Base-by-base conservation (phyloP, 2,329 filamentous ascomycete genomes). In the Emergomyces orientalis region DNA sequence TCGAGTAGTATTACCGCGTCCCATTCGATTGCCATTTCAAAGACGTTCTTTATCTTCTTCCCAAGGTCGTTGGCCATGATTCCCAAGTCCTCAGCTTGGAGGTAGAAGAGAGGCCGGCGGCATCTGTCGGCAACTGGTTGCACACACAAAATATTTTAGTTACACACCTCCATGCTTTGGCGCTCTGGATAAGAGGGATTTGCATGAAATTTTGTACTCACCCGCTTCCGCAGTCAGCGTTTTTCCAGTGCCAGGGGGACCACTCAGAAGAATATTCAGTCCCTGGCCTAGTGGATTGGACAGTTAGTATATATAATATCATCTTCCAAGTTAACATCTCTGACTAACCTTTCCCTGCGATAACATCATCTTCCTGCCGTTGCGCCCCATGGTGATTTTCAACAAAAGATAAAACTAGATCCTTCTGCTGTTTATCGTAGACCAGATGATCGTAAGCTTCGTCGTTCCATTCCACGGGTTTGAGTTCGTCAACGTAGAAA, bases 391-490 rank as follows among this genome's bases (percentile, higher is more conserved):
- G 54, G 58, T 81, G 79, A 65, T 75, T 79, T 63, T 80, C 76
- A 66, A 54, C 51, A 54, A 54, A 54, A 1, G 51, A 54, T 32
- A 54, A 27, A 30, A 54, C 51, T 1, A 54, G 51, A 39, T 80
- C 77, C 67, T 81, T 82, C 43, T 80, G 77, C 63, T 79, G 73
- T 37, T 79, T 75, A 51, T 78, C 75, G 66, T 80, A 80, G 3
- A 81, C 79, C 5, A 81, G 72, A 52, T 80, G 77, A 2, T 76
- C 74, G 65, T 75, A 81, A 0, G 79, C 79, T 7, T 74, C 67
- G 63, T 76, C 74, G 66, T 81, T 81, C 79, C 79, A 81, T 6
- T 69, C 59, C 55, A 81, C 70, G 3, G 76, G 74, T 47, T 71
- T 67, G 63, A 80, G 73, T 58, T 80, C 75, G 47, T 80, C 62